Percentiles rank a stretch among this genome's conserved stretches.
Evolutionary conservation across 345 rosid genomes (phyloP).

Genomic region (Microthlaspi erraticum): DNA sequence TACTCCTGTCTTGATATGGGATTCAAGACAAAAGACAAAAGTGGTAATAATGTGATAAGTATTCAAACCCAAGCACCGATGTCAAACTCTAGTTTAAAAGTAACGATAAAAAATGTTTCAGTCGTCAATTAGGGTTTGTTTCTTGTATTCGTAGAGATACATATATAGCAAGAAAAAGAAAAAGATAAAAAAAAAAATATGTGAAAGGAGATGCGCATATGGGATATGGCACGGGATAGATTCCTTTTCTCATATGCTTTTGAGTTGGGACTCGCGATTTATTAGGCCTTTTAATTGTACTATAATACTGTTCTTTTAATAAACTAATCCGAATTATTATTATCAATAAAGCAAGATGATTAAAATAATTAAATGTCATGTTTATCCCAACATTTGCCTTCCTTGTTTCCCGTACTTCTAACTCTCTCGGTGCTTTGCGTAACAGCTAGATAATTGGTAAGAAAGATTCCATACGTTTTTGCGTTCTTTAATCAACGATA

Average conservation of each 20-base stretch:
- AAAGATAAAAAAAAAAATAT: not conserved
- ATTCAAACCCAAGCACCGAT: constrained; percentile 36
- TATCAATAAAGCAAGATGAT: constrained; percentile 32
- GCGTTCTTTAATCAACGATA: constrained; percentile 8
- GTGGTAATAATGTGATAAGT: constrained; percentile 26
- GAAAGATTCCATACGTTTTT: constrained; percentile 49
- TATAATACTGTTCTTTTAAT: constrained; percentile 19
- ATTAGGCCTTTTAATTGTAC: constrained; percentile 21
- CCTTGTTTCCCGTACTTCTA: constrained; percentile 48
- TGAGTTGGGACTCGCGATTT: constrained; percentile 40
- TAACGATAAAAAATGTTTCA: constrained; percentile 8
- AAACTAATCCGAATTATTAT: constrained; percentile 28
- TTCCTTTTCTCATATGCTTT: constrained; percentile 45
- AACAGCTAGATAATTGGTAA: constrained; percentile 34
- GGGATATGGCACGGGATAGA: constrained; percentile 25
- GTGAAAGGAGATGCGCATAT: constrained; percentile 38
- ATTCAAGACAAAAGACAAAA: constrained; percentile 22
- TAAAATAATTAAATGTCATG: constrained; percentile 45
- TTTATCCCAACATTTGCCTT: constrained; percentile 47
- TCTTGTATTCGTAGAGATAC: not conserved
- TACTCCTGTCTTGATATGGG: constrained; percentile 27
- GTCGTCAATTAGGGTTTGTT: constrained; percentile 28
- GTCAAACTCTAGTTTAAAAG: constrained; percentile 39
- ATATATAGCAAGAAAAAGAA: not conserved
- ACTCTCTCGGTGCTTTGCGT: constrained; percentile 44